These are phyloP conservation scores for Populus deltoides DNA, from an alignment of 345 rosid genomes.

Conservation along the genomic window DNA sequence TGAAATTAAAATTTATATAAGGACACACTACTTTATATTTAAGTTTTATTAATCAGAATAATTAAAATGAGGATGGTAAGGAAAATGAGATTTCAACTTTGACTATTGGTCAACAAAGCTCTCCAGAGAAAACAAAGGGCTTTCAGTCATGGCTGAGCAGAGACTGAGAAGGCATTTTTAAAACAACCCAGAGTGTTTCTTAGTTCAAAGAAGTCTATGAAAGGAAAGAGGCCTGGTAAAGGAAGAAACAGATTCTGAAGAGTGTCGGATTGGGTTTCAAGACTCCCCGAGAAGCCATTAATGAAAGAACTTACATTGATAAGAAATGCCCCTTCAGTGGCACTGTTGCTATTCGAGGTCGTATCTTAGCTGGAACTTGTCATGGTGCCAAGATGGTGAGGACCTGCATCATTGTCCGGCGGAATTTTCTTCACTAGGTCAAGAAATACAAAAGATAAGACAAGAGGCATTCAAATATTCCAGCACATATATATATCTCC, in stretches of 20 bases:
- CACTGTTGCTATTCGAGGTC: slow-evolving; percentile 74
- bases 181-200: slow-evolving; percentile 85
- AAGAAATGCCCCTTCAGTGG: slow-evolving; percentile 89
- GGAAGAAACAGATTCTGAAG: slow-evolving; percentile 84
- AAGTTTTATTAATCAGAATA: no score
- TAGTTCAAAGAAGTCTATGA: slow-evolving; percentile 63
- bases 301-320: slow-evolving; percentile 83
- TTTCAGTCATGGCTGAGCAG: slow-evolving; percentile 28
- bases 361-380: slow-evolving; percentile 83
- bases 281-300: slow-evolving; percentile 81
- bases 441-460: slow-evolving; percentile 90
- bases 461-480: slow-evolving; percentile 72
- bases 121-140: neutral
- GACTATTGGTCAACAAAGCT: no score
- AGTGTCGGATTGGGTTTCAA: slow-evolving; percentile 83
- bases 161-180: slow-evolving; percentile 83
- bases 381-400: slow-evolving; percentile 58
- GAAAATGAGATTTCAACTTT: no score
- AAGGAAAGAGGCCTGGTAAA: slow-evolving; percentile 88
- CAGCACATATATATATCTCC: slow-evolving; percentile 67
- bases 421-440: slow-evolving; percentile 74
- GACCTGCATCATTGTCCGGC: slow-evolving; percentile 69
- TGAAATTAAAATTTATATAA: no score
- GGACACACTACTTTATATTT: no score
- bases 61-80: no score